phyloP scores from a whole-genome alignment of 257 asterid genomes.

The Agastache rugosa region DNA sequence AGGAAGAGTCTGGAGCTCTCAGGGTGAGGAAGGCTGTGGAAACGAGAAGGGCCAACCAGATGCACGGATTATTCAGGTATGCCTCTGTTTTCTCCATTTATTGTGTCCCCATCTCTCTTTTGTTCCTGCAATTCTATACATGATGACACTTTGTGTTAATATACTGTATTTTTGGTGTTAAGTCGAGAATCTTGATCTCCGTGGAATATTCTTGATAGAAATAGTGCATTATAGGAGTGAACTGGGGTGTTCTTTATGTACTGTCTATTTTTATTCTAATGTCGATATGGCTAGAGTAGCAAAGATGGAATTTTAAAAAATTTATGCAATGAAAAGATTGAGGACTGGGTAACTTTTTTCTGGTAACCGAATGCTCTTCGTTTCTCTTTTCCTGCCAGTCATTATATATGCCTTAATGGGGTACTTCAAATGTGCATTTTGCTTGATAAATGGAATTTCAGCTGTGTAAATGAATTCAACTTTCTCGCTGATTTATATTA shows the following conservation, averaged over 20 bases:
- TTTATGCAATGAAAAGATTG: not conserved
- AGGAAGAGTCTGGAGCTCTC: constrained; percentile 75
- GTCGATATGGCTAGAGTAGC: not conserved
- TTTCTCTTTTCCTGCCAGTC: constrained; percentile 8
- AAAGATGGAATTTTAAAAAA: not conserved
- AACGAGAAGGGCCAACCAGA: constrained; percentile 91
- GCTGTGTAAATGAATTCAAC: not conserved
- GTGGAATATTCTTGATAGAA: constrained; percentile 13
- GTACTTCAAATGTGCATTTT: constrained; percentile 10
- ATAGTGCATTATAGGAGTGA: constrained; percentile 18
- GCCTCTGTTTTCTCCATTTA: constrained; percentile 13
- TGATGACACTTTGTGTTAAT: constrained; percentile 22
- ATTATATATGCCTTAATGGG: constrained; percentile 20
- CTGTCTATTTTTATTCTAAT: not conserved
- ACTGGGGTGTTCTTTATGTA: not conserved
- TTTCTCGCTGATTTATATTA: not conserved
- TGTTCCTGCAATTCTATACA: not conserved
- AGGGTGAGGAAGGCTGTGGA: constrained; percentile 75
- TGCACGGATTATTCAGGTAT: constrained; percentile 97
- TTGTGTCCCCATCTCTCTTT: not conserved
- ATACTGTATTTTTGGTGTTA: constrained; percentile 8
- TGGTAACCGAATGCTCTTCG: not conserved
- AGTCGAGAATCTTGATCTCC: constrained; percentile 5
- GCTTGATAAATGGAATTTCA: constrained; percentile 17
- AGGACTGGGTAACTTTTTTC: constrained; percentile 7